Conservation (phyloP, 345 rosid genomes). For the Ceriops tagal region DNA sequence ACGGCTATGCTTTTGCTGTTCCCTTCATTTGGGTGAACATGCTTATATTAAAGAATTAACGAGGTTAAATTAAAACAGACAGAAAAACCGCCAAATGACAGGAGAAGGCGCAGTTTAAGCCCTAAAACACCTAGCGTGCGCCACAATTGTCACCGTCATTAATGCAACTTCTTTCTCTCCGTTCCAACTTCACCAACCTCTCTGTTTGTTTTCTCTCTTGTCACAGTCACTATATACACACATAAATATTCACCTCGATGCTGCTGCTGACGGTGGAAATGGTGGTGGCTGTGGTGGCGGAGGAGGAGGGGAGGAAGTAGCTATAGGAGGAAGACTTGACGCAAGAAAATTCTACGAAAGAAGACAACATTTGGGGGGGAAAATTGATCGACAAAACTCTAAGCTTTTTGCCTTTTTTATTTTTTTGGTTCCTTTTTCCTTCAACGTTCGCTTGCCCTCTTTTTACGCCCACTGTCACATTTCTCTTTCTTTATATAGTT, state of each 20-base stretch:
- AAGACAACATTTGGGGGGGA: conserved; percentile 7
- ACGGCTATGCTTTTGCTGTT: conserved; percentile 20
- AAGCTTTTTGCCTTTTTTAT: not conserved
- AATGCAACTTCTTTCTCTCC: not conserved
- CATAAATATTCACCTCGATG: not conserved
- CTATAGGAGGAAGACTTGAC: conserved; percentile 14
- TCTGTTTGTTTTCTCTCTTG: not conserved
- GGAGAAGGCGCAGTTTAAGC: conserved; percentile 39
- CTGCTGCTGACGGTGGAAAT: not conserved
- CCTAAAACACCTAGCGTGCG: conserved; percentile 28
- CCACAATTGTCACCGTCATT: not conserved
- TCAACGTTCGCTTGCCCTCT: conserved; percentile 34
- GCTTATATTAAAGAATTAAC: not conserved
- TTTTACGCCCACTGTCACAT: conserved; percentile 30
- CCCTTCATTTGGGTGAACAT: not conserved
- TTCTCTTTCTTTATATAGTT: conserved; percentile 6
- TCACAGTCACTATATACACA: not conserved
- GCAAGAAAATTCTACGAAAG: conserved; percentile 19
- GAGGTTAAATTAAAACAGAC: not conserved
- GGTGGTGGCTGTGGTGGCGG: not conserved
- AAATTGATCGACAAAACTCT: not conserved
- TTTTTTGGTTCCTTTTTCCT: not conserved
- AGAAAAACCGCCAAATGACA: conserved; percentile 10
- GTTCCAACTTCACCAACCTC: not conserved
- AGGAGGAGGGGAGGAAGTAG: not conserved